Percentiles rank a stretch among this genome's conserved stretches.
Conservation (phyloP, 345 rosid species). For the Moricandia arvensis region DNA sequence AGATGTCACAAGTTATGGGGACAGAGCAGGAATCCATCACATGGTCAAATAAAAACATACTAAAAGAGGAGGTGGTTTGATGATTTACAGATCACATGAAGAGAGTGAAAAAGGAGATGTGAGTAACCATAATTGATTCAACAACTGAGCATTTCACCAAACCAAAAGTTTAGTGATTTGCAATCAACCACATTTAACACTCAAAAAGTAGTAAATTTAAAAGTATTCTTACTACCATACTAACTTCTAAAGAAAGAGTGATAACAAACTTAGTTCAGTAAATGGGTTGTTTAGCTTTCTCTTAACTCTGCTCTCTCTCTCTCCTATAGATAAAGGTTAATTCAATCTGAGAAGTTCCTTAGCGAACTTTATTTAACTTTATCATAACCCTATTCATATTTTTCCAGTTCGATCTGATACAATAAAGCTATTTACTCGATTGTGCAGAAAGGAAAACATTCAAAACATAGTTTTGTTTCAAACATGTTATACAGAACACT, state of each 20-base stretch:
- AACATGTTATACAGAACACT: too few relatives aligned
- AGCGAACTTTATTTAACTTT: too few relatives aligned
- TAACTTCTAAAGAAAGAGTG: not conserved
- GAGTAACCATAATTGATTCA: not conserved
- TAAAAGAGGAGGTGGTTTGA: conserved; percentile 19
- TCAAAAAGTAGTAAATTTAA: not conserved
- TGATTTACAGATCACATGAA: conserved; percentile 21
- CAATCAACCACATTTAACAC: not conserved
- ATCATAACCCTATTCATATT: too few relatives aligned
- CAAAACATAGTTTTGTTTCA: too few relatives aligned
- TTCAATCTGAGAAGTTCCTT: too few relatives aligned
- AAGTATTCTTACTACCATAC: not conserved
- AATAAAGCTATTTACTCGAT: too few relatives aligned
- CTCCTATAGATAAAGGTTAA: too few relatives aligned
- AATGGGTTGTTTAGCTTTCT: not conserved
- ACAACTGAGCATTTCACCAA: conserved; percentile 1
- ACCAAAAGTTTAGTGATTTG: not conserved
- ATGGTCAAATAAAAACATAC: conserved; percentile 32
- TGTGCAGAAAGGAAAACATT: too few relatives aligned
- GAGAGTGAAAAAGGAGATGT: conserved; percentile 4
- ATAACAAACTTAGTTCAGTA: not conserved
- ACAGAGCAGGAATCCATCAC: conserved; percentile 48
- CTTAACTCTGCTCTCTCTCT: not conserved
- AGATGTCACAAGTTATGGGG: not conserved
- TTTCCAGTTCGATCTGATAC: too few relatives aligned